Base-by-base conservation (phyloP, 73 alveolate genomes). In the Urostyla sp. region DNA sequence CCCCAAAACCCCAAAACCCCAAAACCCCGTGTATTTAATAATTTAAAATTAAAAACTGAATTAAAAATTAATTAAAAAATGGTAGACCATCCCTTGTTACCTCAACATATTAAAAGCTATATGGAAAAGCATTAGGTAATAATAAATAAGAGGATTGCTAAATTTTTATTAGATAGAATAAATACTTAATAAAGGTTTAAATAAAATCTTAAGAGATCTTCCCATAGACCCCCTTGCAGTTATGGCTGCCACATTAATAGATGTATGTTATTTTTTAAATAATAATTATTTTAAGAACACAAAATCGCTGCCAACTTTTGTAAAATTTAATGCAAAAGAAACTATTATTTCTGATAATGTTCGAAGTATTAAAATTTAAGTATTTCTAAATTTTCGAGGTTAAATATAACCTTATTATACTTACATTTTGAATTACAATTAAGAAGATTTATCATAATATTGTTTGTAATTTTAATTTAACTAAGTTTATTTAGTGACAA, bases 141-240 rank as follows among this genome's bases (percentile, higher is more conserved):
- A n/a, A 36, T 11, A 28, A 16, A 11, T 40, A 69, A 35, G 2
- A 2, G 3, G 1, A 52, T 1, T 7, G 11, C 30, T 7, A 10
- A 10, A 40, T 5, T 10, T 8, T 26, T n/a, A 23, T 21, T 56
- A 75, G 87, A 31, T 78, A 28, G 89, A 78, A 43, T 27, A 18
- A 20, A 51, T 38, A 15, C 60, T 83, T 51, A 83, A 83, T 32
- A 57, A 50, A 31, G 92, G 87, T 26, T 37, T 83, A 32, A 83
- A 83, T 38, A 78, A 35, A 31, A 76, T 83, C 8, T 31, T 83
- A 57, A 34, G 59, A 32, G 50, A 52, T 11, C 15, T 40, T 27
- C 92, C 92, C 16, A 45, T 53, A 30, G 92, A 83, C 36, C 87
- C 92, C 4, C 54, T 83, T 16, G 38, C 84, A 28, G 26, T 72